Percentiles rank a stretch among this genome's conserved stretches.
phyloP scores from a whole-genome alignment of 352 stramenopile species.

The Phytophthora brassicae region DNA sequence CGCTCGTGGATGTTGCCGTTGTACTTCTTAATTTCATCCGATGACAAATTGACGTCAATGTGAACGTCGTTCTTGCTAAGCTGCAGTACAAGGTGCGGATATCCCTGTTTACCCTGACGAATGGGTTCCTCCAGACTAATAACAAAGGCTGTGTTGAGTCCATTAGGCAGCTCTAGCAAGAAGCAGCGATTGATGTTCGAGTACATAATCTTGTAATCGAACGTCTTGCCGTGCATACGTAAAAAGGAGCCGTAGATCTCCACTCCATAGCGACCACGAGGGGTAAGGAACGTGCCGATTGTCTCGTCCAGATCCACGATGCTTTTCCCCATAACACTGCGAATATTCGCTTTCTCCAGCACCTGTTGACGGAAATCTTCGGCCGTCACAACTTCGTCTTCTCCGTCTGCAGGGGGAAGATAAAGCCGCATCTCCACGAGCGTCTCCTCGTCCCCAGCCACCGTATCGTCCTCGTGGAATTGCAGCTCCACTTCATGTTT shows the following conservation, averaged over 20 bases:
- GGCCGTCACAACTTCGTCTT: conserved; percentile 58
- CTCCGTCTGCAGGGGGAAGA: conserved; percentile 78
- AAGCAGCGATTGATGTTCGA: conserved; percentile 99
- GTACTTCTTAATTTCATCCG: conserved; percentile 99
- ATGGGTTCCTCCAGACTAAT: conserved; percentile 99
- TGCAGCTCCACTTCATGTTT: conserved; percentile 99
- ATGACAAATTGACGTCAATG: conserved; percentile 93
- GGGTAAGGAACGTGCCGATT: conserved; percentile 98
- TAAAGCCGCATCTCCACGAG: conserved; percentile 97
- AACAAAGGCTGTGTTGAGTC: conserved; percentile 97
- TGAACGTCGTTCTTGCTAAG: conserved; percentile 85
- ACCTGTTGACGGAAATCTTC: conserved; percentile 87
- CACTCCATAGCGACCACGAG: conserved; percentile 96
- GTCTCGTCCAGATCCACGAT: conserved; percentile 97
- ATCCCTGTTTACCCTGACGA: conserved; percentile 98
- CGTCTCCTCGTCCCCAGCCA: conserved; percentile 93
- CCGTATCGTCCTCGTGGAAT: conserved; percentile 97
- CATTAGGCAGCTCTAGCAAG: conserved; percentile 96
- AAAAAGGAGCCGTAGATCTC: conserved; percentile 98
- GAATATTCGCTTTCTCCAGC: conserved; percentile 83
- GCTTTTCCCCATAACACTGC: conserved; percentile 94
- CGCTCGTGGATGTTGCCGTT: conserved; percentile 95
- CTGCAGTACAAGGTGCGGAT: conserved; percentile 98
- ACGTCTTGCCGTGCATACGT: conserved; percentile 97
- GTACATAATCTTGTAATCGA: conserved; percentile 99